phyloP scores from a whole-genome alignment of 352 stramenopile genomes.

The Thraustochytrium sp. region DNA sequence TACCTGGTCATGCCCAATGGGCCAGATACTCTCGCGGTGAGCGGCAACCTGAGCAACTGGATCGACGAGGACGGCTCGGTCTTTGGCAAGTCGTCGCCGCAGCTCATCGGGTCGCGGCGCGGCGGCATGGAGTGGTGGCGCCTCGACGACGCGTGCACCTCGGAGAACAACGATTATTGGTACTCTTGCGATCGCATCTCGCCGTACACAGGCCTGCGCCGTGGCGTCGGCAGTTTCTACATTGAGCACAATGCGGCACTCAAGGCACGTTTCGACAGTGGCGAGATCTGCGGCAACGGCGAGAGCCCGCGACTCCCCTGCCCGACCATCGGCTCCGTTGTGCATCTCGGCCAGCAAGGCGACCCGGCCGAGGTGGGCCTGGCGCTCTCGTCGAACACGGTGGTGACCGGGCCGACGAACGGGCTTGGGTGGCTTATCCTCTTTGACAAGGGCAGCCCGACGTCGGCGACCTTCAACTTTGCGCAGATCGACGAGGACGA shows the following conservation, averaged over 20 bases:
- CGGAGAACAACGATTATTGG: not conserved
- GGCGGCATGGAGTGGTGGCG: slow-evolving; percentile 15
- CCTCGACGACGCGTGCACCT: not conserved
- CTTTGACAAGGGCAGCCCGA: not conserved
- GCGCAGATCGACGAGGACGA: slow-evolving; percentile 26
- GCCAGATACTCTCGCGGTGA: not conserved
- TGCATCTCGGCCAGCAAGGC: not conserved
- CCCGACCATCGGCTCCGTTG: not conserved
- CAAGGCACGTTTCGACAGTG: not conserved
- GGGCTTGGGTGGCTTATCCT: not conserved
- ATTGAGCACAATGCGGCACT: not conserved
- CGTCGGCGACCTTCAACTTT: not conserved
- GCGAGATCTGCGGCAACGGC: not conserved
- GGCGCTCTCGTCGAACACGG: not conserved
- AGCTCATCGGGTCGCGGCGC: not conserved
- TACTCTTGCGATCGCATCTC: not conserved
- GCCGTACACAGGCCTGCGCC: not conserved
- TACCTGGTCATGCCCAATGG: not conserved
- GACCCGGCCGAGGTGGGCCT: not conserved
- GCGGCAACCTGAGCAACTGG: not conserved
- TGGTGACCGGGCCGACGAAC: not conserved
- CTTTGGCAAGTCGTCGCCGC: not conserved
- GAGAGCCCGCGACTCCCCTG: not conserved
- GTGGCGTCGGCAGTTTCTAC: not conserved
- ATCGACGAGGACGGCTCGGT: slow-evolving; percentile 9